A percentile compares a stretch with the other conserved stretches of the same genome.
phyloP scores from a whole-genome alignment of 768 basidiomycete genomes.

The Gymnopilus junonius region DNA sequence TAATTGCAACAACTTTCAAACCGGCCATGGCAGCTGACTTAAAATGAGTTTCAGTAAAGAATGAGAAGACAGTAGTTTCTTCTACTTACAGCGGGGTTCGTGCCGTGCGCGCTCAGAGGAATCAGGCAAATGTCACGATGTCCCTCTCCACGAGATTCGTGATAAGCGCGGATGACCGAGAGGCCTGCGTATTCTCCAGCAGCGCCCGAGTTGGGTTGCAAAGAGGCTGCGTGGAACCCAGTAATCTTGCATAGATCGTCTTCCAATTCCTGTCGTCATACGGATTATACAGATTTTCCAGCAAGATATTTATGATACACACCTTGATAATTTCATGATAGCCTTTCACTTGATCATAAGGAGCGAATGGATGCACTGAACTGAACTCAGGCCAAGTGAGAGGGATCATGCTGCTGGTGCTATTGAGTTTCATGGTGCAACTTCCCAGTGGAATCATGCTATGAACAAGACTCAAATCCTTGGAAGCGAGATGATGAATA shows the following conservation, averaged over 20 bases:
- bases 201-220: slow-evolving; percentile 99
- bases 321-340: slow-evolving; percentile 85
- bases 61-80: background rate
- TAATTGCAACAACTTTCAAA: slow-evolving; percentile 94
- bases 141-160: slow-evolving; percentile 83
- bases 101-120: slow-evolving; percentile 96
- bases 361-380: slow-evolving; percentile 91
- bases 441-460: slow-evolving; percentile 96
- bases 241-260: slow-evolving; percentile 91
- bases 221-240: slow-evolving; percentile 92
- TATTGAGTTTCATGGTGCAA: slow-evolving; percentile 98
- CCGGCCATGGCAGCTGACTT: slow-evolving; percentile 98
- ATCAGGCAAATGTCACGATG: slow-evolving; percentile 93
- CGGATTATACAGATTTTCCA: background rate
- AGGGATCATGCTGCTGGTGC: slow-evolving; percentile 97
- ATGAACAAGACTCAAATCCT: slow-evolving; percentile 94
- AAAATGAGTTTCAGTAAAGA: background rate
- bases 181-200: slow-evolving; percentile 98
- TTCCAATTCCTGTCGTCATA: slow-evolving; percentile 77
- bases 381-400: slow-evolving; percentile 94
- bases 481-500: slow-evolving; percentile 90
- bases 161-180: slow-evolving; percentile 91
- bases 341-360: slow-evolving; percentile 86
- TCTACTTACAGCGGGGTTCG: slow-evolving; percentile 88
- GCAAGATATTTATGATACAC: slow-evolving; percentile 2